Conservation (phyloP, 805 yeast genomes). For the Isabelozyma heimii region DNA sequence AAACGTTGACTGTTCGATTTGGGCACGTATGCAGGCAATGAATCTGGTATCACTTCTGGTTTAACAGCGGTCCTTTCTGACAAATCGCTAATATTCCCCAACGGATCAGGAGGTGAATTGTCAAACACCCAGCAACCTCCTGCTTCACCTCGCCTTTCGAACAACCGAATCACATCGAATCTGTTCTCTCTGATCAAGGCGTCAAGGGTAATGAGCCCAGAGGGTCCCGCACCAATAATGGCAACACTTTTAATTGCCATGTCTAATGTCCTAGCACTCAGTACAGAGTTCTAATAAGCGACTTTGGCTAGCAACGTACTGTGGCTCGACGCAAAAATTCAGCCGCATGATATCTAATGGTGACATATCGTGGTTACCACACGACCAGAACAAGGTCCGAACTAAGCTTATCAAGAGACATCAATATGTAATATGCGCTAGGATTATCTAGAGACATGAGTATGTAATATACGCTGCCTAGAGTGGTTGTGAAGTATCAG, state of each 20-base stretch:
- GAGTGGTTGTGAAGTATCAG: too few relatives aligned
- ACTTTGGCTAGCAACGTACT: too few relatives aligned
- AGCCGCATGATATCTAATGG: too few relatives aligned
- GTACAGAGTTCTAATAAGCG: too few relatives aligned
- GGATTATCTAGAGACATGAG: too few relatives aligned
- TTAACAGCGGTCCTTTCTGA: conserved; percentile 8
- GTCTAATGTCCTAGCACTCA: too few relatives aligned
- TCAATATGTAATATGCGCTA: too few relatives aligned
- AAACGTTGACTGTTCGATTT: conserved; percentile 13
- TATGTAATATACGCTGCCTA: too few relatives aligned
- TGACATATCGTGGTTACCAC: too few relatives aligned
- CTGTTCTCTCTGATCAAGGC: conserved; percentile 30
- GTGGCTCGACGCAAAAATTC: too few relatives aligned
- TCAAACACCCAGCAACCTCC: conserved; percentile 48
- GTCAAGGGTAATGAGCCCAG: conserved; percentile 44
- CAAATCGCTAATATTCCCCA: conserved; percentile 9
- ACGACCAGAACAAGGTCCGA: background rate
- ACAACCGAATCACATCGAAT: conserved; percentile 33
- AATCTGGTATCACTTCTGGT: conserved; percentile 10
- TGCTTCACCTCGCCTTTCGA: conserved; percentile 35
- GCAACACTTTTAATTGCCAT: conserved; percentile 28
- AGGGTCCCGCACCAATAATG: conserved; percentile 52
- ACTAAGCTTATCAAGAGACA: too few relatives aligned
- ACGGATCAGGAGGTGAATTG: conserved; percentile 17
- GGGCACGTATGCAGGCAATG: conserved; percentile 14